Percentiles rank a stretch among this genome's conserved stretches.
Conservation (phyloP, 2,329 filamentous ascomycete genomes). For the Hypoxylon sp. region DNA sequence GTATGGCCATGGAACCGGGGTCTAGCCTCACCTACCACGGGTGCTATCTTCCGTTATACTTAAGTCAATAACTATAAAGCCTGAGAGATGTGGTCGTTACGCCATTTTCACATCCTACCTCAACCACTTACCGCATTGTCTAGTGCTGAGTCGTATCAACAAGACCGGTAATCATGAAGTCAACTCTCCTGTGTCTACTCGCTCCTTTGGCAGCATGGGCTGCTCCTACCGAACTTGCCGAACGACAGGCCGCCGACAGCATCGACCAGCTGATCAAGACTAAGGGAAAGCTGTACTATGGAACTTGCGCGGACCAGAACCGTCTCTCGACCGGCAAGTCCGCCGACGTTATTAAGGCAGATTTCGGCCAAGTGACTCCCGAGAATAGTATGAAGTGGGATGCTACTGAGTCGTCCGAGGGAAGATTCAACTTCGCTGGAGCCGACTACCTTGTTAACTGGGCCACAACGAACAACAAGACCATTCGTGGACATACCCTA, state of each 20-base stretch:
- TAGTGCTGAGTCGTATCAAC: constrained; percentile 18
- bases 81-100: constrained; percentile 4
- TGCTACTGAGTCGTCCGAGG: constrained; percentile 58
- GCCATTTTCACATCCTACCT: constrained; percentile 3
- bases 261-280: constrained; percentile 71
- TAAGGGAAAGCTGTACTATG: constrained; percentile 76
- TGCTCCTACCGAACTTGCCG: constrained; percentile 54
- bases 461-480: constrained; percentile 68
- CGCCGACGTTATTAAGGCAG: constrained; percentile 69
- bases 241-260: constrained; percentile 62
- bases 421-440: constrained; percentile 68
- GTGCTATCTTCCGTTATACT: constrained; percentile 37
- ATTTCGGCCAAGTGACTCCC: constrained; percentile 76
- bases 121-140: constrained; percentile 12
- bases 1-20: constrained; percentile 33
- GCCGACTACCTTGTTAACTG: constrained; percentile 73
- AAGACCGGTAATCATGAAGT: constrained; percentile 51
- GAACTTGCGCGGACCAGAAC: constrained; percentile 69
- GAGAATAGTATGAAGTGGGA: constrained; percentile 83
- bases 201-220: constrained; percentile 56
- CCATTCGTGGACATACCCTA: constrained; percentile 76
- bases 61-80: constrained; percentile 39
- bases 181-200: constrained; percentile 55
- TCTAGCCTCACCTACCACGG: constrained; percentile 39
- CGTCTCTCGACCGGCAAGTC: constrained; percentile 65